phyloP scores from a whole-genome alignment of 2,329 filamentous ascomycete species.

The Aspergillus pseudonomiae region DNA sequence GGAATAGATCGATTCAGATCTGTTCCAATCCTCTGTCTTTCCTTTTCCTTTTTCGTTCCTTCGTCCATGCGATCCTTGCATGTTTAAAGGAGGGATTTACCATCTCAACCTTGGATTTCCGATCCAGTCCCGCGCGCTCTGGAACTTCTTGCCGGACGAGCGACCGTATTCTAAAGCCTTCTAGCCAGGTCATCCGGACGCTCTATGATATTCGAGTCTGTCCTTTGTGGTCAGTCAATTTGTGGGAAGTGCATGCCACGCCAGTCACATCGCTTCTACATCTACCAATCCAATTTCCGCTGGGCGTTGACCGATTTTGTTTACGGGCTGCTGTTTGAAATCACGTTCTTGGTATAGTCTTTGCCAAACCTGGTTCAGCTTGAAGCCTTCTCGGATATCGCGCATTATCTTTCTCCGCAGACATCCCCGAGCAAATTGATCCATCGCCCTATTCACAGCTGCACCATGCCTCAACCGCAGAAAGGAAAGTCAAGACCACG shows the following conservation, averaged over 20 bases:
- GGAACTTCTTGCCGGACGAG: not conserved
- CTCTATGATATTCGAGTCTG: not conserved
- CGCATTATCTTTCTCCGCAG: not conserved
- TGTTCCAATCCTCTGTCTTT: slow-evolving; percentile 1
- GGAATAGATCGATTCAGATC: slow-evolving; percentile 12
- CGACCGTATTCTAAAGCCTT: not conserved
- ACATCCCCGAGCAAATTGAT: not conserved
- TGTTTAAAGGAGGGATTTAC: not conserved
- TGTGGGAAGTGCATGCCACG: not conserved
- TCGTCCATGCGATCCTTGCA: not conserved
- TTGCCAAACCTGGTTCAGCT: not conserved
- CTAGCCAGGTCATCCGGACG: not conserved
- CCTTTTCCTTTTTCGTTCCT: slow-evolving; percentile 3
- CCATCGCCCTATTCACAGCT: not conserved
- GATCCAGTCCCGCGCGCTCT: not conserved
- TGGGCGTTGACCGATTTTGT: not conserved
- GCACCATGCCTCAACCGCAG: slow-evolving; percentile 36
- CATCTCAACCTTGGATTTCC: not conserved
- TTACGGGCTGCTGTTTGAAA: not conserved
- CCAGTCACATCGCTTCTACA: not conserved
- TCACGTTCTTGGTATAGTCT: not conserved
- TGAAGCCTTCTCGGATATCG: not conserved
- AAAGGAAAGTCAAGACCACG: slow-evolving; percentile 34
- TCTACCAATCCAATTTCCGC: not conserved
- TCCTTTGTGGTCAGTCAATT: not conserved